Evolutionary conservation across 768 basidiomycete genomes (phyloP).

Genomic region (Tulasnella sp.): DNA sequence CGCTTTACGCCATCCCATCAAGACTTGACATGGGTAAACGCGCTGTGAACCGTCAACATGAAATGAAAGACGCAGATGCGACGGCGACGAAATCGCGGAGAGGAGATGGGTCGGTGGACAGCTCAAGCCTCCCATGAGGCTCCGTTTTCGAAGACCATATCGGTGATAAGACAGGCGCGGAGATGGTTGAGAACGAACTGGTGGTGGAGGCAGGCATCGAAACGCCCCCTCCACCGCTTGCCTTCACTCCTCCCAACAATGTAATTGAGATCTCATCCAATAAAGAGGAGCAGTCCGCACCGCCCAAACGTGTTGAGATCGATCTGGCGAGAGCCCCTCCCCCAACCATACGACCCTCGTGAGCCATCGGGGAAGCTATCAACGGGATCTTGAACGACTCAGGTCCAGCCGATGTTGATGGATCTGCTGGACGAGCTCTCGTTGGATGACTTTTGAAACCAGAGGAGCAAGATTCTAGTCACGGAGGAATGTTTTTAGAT

Average conservation of each 20-base stretch:
- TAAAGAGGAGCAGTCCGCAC: not conserved
- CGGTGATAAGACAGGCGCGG: no score
- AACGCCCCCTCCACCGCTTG: not conserved
- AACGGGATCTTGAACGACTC: slow-evolving; percentile 35
- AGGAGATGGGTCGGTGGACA: not conserved
- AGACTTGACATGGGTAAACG: no score
- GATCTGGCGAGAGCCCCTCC: slow-evolving; percentile 24
- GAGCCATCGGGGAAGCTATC: slow-evolving; percentile 43
- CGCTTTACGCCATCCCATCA: no score
- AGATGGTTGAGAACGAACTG: not conserved
- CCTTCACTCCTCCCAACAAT: not conserved
- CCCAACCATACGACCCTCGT: slow-evolving; percentile 35
- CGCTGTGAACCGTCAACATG: not conserved
- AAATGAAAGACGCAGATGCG: not conserved
- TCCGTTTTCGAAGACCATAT: not conserved
- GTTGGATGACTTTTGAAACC: slow-evolving; percentile 49
- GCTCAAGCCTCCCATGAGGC: not conserved
- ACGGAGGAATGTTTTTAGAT: slow-evolving; percentile 40
- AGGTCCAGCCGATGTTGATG: slow-evolving; percentile 56
- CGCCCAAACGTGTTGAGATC: not conserved
- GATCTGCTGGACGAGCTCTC: slow-evolving; percentile 53
- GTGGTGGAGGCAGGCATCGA: not conserved
- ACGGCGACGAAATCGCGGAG: not conserved
- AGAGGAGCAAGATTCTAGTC: slow-evolving; percentile 59
- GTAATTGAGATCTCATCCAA: not conserved